Base-by-base conservation (phyloP, 208 protist genomes). In the Lotmaria passim region DNA sequence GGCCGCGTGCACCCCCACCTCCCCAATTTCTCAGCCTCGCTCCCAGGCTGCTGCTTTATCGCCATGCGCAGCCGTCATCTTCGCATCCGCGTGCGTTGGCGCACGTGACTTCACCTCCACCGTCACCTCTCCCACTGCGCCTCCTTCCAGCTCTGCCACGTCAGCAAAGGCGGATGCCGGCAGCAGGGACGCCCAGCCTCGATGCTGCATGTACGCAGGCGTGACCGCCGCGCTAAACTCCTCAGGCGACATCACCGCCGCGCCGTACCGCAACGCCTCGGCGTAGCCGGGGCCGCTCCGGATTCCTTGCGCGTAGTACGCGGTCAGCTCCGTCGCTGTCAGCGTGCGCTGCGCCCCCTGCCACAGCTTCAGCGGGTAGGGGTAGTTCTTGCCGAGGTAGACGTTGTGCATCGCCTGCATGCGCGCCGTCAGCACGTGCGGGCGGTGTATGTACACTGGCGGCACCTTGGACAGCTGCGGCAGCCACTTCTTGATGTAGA, bases 401-500 rank as follows among this genome's bases (percentile, higher is more conserved):
- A 95, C 85, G 33, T 76, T 78, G 58, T 94, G 88, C 85, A 95
- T 94, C 7, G 88, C 82, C 81, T 95, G 90, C 93, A 97, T 97
- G 31, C 87, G 73, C 59, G 69, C 59, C 19, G 90, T 95, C 50
- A 97, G 79, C 28, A 95, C 78, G 62, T 97, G 90, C 39, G 93
- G 93, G 12, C 93, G 82, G 63, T 97, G 93, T 28, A 97, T 88
- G 76, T 94, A 97, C 46, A 93, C 89, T 23, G 90, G 87, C 33
- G 90, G 93, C 46, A 97, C 81, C 60, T 91, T 90, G 24, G 82
- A 86, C 19, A 97, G 81, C 77, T 89, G 78, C 65, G 93, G 93
- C 47, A 97, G 79, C 90, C 93, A 97, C 64, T 87, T 86, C 72
- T 95, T 95, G 21, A 94, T 78, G 78, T 95, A 97, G 46, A 97